Percentiles rank a stretch among this genome's conserved stretches.
Conservation (phyloP, 768 basidiomycete genomes). For the Panellus pusillus region DNA sequence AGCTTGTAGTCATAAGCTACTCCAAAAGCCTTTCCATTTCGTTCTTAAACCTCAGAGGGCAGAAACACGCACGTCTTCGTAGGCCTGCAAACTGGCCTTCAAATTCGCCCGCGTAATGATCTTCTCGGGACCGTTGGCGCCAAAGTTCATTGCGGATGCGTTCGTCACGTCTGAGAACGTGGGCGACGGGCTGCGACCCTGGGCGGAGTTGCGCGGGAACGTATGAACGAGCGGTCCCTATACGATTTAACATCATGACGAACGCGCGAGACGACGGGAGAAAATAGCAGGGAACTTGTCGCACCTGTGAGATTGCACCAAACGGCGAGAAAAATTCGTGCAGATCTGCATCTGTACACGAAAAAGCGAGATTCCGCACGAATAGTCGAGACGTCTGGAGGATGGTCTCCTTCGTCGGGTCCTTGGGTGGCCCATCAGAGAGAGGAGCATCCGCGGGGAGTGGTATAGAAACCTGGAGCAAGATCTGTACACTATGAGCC, state of each 20-base stretch:
- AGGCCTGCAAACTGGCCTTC: slow-evolving; percentile 74
- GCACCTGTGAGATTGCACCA: slow-evolving; percentile 79
- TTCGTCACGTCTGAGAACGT: slow-evolving; percentile 83
- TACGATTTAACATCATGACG: slow-evolving; percentile 43
- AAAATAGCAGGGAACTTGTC: slow-evolving; percentile 22
- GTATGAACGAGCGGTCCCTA: slow-evolving; percentile 55
- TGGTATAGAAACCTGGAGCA: too few relatives aligned
- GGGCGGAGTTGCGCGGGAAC: slow-evolving; percentile 45
- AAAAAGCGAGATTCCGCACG: slow-evolving; percentile 94
- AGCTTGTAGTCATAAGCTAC: slow-evolving; percentile 74
- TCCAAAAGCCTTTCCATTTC: not conserved
- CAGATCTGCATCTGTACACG: too few relatives aligned
- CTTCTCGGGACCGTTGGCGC: slow-evolving; percentile 71
- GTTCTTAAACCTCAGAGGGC: slow-evolving; percentile 3
- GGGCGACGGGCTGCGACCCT: slow-evolving; percentile 65
- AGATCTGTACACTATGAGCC: too few relatives aligned
- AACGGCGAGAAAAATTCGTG: too few relatives aligned
- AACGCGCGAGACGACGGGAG: not conserved
- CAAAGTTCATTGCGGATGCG: slow-evolving; percentile 76
- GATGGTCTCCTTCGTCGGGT: slow-evolving; percentile 54
- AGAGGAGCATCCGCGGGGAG: slow-evolving; percentile 6
- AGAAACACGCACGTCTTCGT: slow-evolving; percentile 65
- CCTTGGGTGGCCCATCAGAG: slow-evolving; percentile 26
- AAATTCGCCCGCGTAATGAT: slow-evolving; percentile 81
- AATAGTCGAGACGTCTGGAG: slow-evolving; percentile 80